These are phyloP conservation scores for Oryza coarctata DNA, from an alignment of 176 grass and related monocot genomes.

Conservation along the genomic window DNA sequence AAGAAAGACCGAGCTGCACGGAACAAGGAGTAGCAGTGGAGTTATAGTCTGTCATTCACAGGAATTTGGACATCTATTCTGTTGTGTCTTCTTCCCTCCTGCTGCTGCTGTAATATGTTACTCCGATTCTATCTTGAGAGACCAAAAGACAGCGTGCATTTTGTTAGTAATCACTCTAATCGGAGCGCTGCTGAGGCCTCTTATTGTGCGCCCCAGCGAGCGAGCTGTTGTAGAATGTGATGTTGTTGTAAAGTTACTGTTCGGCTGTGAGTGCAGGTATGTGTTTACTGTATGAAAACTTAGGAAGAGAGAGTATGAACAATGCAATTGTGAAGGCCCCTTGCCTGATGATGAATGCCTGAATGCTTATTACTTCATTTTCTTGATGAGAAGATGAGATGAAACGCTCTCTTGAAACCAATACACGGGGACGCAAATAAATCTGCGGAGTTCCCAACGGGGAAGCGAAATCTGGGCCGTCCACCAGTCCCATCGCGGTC, in stretches of 20 bases:
- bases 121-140: background rate
- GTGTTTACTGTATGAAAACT: background rate
- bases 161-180: no score
- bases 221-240: background rate
- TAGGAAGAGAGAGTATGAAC: background rate
- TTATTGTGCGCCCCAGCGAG: background rate
- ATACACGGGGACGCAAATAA: no score
- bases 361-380: no score
- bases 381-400: no score
- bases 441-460: background rate
- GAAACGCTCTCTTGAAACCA: no score
- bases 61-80: background rate
- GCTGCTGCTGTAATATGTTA: background rate
- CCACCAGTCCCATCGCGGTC: no score
- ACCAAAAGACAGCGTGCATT: no score
- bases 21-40: constrained; percentile 54
- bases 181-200: no score
- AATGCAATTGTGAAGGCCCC: background rate
- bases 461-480: no score
- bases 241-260: background rate
- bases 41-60: background rate
- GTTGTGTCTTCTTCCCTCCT: no score
- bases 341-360: no score
- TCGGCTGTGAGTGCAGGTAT: background rate
- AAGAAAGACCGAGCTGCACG: constrained; percentile 67